These are phyloP conservation scores for Puccinia horiana DNA, from an alignment of 1,284 basidiomycete species.

Conservation along the genomic window DNA sequence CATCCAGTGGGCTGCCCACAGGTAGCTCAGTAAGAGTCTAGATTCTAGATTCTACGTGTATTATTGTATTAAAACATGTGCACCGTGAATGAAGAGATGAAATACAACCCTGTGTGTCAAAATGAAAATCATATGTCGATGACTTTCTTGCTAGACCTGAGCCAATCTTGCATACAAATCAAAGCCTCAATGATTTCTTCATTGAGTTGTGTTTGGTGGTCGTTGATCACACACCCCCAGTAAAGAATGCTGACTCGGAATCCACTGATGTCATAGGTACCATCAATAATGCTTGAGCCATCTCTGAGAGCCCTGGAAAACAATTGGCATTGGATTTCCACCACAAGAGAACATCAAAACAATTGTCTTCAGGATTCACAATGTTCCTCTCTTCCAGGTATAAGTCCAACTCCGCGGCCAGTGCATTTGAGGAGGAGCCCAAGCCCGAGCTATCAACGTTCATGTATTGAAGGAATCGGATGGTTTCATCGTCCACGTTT, in stretches of 20 bases:
- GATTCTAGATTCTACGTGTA: too few species aligned
- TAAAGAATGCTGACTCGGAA: background rate
- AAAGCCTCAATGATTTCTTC: background rate
- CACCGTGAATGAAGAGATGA: too few species aligned
- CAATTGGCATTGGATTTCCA: background rate
- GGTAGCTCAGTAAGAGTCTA: too few species aligned
- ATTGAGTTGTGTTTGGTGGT: background rate
- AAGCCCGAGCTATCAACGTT: background rate
- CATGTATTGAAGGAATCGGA: background rate
- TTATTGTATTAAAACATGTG: too few species aligned
- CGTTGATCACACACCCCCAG: background rate
- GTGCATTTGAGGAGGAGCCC: background rate
- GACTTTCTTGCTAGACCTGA: background rate
- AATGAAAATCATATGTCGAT: too few species aligned
- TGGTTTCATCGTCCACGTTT: background rate
- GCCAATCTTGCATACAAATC: slow-evolving; percentile 7
- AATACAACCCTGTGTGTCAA: too few species aligned
- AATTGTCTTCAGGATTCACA: background rate
- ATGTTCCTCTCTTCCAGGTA: background rate
- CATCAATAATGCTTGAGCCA: background rate
- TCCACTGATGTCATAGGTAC: slow-evolving; percentile 1
- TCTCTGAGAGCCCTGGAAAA: background rate
- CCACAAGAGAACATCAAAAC: background rate
- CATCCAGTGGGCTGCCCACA: too few species aligned
- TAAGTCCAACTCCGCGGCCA: background rate